Percentiles rank a stretch among this genome's conserved stretches.
Evolutionary conservation across 768 basidiomycete species (phyloP).

Genomic region (Auricularia sp.): DNA sequence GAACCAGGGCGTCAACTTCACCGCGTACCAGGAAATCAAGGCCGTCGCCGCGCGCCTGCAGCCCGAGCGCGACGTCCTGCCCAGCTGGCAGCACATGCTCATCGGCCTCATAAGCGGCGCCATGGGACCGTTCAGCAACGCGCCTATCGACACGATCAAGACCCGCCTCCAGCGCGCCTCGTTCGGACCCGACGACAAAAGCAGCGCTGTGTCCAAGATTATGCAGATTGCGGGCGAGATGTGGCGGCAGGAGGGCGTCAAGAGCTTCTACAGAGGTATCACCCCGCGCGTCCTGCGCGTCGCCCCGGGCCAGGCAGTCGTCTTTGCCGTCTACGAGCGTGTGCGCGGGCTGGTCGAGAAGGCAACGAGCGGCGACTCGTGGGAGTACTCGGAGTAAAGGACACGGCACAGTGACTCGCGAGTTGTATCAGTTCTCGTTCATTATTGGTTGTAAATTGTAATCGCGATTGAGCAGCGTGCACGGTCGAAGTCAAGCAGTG

Average conservation of each 20-base stretch:
- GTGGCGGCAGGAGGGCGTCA: slow-evolving; percentile 83
- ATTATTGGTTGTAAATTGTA: no score
- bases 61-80: slow-evolving; percentile 69
- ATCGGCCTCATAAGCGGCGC: slow-evolving; percentile 95
- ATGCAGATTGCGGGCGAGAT: slow-evolving; percentile 76
- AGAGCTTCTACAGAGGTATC: slow-evolving; percentile 97
- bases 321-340: slow-evolving; percentile 94
- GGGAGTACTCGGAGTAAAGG: slow-evolving; percentile 59
- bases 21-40: slow-evolving; percentile 95
- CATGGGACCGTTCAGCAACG: slow-evolving; percentile 97
- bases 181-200: slow-evolving; percentile 18
- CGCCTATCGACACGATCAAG: slow-evolving; percentile 91
- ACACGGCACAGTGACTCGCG: no score
- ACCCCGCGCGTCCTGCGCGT: slow-evolving; percentile 93
- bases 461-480: no score
- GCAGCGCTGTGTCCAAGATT: slow-evolving; percentile 69
- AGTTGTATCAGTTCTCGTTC: no score
- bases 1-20: slow-evolving; percentile 98
- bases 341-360: slow-evolving; percentile 68
- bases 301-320: slow-evolving; percentile 93
- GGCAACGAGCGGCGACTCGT: slow-evolving; percentile 42
- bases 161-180: slow-evolving; percentile 51
- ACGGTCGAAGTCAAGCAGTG: no score
- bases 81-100: slow-evolving; percentile 91
- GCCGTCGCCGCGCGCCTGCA: slow-evolving; percentile 68